Conservation (phyloP, 2,329 filamentous ascomycete species). For the Elsinoe necatrix region DNA sequence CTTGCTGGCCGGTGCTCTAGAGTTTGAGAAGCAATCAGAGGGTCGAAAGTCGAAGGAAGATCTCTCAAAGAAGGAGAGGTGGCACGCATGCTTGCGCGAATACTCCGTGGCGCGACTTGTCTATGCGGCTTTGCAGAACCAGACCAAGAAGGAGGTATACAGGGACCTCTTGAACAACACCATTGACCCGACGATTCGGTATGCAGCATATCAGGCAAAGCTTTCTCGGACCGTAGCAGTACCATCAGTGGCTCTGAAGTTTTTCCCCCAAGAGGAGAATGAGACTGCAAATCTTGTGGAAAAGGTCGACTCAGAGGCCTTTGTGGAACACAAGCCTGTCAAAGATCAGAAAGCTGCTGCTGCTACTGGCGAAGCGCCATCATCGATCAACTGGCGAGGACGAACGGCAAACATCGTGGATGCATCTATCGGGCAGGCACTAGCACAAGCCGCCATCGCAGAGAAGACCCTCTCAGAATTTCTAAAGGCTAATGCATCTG, state of each 20-base stretch:
- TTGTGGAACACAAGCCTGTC: slow-evolving; percentile 44
- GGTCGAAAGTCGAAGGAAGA: slow-evolving; percentile 32
- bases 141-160: slow-evolving; percentile 66
- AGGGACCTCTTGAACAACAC: slow-evolving; percentile 78
- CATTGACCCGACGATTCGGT: slow-evolving; percentile 87
- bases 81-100: slow-evolving; percentile 66
- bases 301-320: slow-evolving; percentile 57
- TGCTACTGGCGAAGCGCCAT: slow-evolving; percentile 45
- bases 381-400: slow-evolving; percentile 75
- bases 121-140: slow-evolving; percentile 65
- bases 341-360: not conserved
- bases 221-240: slow-evolving; percentile 79
- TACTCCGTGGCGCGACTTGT: slow-evolving; percentile 73
- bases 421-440: slow-evolving; percentile 77
- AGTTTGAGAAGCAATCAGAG: slow-evolving; percentile 72
- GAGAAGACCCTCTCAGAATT: slow-evolving; percentile 44
- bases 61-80: slow-evolving; percentile 43
- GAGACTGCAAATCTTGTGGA: slow-evolving; percentile 60
- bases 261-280: slow-evolving; percentile 60
- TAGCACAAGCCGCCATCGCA: slow-evolving; percentile 57
- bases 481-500: slow-evolving; percentile 35
- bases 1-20: slow-evolving; percentile 64
- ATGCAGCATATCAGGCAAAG: slow-evolving; percentile 86
- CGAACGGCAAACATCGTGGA: slow-evolving; percentile 85
- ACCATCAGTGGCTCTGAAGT: slow-evolving; percentile 65